Conservation (phyloP, 192 early-diverging fungal species). For the Coemansia sp. region DNA sequence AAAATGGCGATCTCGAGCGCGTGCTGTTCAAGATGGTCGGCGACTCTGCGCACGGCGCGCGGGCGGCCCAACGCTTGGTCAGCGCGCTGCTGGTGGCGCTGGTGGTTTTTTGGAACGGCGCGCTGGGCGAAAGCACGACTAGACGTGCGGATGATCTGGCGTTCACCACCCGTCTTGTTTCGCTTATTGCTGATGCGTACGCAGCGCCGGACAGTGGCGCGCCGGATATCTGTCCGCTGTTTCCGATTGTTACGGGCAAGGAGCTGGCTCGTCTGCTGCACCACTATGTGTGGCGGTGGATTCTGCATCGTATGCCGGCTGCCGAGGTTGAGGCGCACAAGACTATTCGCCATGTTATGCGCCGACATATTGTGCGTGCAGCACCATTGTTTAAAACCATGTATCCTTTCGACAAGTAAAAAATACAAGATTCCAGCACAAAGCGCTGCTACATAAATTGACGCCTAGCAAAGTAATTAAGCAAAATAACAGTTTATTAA, state of each 20-base stretch:
- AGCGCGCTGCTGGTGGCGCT: slow-evolving; percentile 35
- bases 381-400: slow-evolving; percentile 28
- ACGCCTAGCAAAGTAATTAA: too few relatives aligned
- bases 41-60: background rate
- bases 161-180: slow-evolving; percentile 25
- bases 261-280: slow-evolving; percentile 40
- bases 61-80: slow-evolving; percentile 13
- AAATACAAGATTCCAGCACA: too few relatives aligned
- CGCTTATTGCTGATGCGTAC: slow-evolving; percentile 18
- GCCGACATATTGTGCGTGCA: slow-evolving; percentile 23
- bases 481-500: too few relatives aligned
- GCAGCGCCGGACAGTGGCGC: background rate
- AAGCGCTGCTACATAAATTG: too few relatives aligned
- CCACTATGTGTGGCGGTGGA: slow-evolving; percentile 43
- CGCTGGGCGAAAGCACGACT: slow-evolving; percentile 26
- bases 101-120: slow-evolving; percentile 43
- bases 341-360: slow-evolving; percentile 32
- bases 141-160: slow-evolving; percentile 25
- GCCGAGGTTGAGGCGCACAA: slow-evolving; percentile 34
- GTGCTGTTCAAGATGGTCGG: slow-evolving; percentile 13
- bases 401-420: background rate
- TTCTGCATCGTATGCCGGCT: slow-evolving; percentile 32
- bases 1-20: slow-evolving; percentile 24
- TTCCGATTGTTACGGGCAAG: slow-evolving; percentile 19
- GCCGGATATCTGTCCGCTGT: slow-evolving; percentile 10